Evolutionary conservation across 2,329 filamentous ascomycete species (phyloP).

Genomic region (Microcyclospora pomicola): DNA sequence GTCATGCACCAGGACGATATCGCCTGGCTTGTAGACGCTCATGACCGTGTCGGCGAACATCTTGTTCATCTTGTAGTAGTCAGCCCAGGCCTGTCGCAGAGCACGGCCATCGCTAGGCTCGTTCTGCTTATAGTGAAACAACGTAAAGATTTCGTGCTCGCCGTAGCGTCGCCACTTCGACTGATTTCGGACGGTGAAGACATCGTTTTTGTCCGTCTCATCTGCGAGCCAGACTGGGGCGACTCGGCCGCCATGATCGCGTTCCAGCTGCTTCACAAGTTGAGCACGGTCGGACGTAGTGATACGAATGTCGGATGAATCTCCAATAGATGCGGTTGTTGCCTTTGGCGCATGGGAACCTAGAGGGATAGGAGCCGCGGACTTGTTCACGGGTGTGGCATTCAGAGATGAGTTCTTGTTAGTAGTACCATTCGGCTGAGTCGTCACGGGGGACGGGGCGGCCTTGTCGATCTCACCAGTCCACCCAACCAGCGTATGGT

Average conservation of each 20-base stretch:
- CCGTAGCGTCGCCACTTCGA: constrained; percentile 78
- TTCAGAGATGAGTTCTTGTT: constrained; percentile 23
- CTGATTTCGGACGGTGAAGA: constrained; percentile 65
- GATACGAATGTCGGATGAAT: constrained; percentile 57
- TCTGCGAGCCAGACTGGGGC: constrained; percentile 83
- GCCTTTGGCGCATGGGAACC: constrained; percentile 37
- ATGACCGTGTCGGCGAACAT: constrained; percentile 82
- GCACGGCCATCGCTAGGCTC: constrained; percentile 74
- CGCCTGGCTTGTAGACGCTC: constrained; percentile 79
- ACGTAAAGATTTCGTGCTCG: constrained; percentile 78
- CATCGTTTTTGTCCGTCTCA: constrained; percentile 52
- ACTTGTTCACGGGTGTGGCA: constrained; percentile 50
- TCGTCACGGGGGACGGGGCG: constrained; percentile 16
- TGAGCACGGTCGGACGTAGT: constrained; percentile 54
- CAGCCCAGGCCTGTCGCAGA: constrained; percentile 73
- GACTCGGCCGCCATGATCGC: constrained; percentile 62
- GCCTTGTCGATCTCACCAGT: constrained; percentile 54
- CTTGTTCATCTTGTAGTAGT: constrained; percentile 87
- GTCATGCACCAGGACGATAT: constrained; percentile 86
- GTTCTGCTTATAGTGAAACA: constrained; percentile 94
- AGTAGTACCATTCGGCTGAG: constrained; percentile 26
- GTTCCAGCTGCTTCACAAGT: constrained; percentile 60
- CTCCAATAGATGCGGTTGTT: constrained; percentile 12
- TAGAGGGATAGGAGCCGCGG: constrained; percentile 66
- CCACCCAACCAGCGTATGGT: constrained; percentile 87